Conservation (phyloP, 1,284 basidiomycete genomes). For the Rhodotorula sp. region DNA sequence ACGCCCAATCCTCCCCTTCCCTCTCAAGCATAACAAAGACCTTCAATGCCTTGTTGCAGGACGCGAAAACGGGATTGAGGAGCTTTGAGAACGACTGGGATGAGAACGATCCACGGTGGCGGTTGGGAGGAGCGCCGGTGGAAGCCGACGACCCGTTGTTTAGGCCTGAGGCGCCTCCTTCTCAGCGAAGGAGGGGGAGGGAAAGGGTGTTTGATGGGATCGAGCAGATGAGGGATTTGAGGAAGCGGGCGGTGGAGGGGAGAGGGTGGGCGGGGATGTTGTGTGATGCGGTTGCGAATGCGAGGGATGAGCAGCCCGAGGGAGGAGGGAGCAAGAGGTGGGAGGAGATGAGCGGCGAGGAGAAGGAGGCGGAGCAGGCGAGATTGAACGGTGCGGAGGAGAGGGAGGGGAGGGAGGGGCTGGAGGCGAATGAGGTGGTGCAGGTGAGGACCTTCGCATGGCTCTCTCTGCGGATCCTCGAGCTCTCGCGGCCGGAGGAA, state of each 20-base stretch:
- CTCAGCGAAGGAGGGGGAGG: neutral
- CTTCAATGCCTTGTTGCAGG: conserved; percentile 32
- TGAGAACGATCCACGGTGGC: conserved; percentile 1
- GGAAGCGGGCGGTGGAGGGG: conserved; percentile 28
- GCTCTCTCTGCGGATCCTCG: too few species aligned
- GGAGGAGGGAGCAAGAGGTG: neutral
- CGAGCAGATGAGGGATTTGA: conserved; percentile 31
- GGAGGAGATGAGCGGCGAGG: neutral
- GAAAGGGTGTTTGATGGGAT: conserved; percentile 3
- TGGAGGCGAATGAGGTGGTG: conserved; percentile 39
- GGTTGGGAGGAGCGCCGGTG: conserved; percentile 11
- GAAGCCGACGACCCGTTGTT: conserved; percentile 20
- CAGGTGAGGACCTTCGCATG: conserved; percentile 15
- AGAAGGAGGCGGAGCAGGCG: conserved; percentile 1
- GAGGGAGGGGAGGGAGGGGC: conserved; percentile 9
- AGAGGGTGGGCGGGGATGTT: conserved; percentile 38
- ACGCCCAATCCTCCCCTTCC: conserved; percentile 32
- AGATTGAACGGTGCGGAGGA: neutral
- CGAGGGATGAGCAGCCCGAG: neutral
- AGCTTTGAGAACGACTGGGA: conserved; percentile 9
- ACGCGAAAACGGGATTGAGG: conserved; percentile 26
- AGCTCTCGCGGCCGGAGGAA: too few species aligned
- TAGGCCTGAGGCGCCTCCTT: conserved; percentile 15
- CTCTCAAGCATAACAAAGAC: conserved; percentile 30
- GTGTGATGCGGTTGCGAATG: conserved; percentile 29